Conservation (phyloP, 768 basidiomycete genomes). For the Mrakia hoshinonis region DNA sequence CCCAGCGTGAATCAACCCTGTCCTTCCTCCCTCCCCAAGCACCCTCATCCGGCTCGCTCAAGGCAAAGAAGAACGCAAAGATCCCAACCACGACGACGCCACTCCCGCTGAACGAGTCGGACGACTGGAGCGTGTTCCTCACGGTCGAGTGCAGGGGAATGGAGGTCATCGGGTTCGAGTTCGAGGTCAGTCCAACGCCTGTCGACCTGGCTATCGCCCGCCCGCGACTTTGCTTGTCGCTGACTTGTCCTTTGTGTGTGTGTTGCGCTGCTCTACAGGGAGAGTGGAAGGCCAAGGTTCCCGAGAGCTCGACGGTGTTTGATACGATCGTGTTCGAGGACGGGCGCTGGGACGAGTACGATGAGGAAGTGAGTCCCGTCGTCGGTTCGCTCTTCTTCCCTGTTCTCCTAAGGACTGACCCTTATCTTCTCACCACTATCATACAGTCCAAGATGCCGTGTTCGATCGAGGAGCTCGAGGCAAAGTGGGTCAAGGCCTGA, state of each 20-base stretch:
- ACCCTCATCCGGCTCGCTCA: slow-evolving; percentile 19
- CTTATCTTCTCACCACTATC: background rate
- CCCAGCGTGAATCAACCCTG: slow-evolving; percentile 26
- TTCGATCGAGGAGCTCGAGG: slow-evolving; percentile 27
- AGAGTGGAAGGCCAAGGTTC: slow-evolving; percentile 22
- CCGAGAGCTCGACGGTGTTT: slow-evolving; percentile 21
- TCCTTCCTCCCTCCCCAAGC: slow-evolving; percentile 24
- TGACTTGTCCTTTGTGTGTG: background rate
- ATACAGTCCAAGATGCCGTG: slow-evolving; percentile 22
- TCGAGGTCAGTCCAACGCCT: slow-evolving; percentile 7
- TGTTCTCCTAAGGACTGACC: background rate
- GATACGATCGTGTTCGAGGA: slow-evolving; percentile 26
- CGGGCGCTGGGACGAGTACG: slow-evolving; percentile 30
- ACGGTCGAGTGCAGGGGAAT: slow-evolving; percentile 27
- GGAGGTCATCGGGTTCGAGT: slow-evolving; percentile 28
- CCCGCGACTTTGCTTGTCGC: background rate
- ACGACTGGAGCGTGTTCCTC: slow-evolving; percentile 26
- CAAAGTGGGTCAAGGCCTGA: slow-evolving; percentile 28
- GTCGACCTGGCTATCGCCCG: background rate
- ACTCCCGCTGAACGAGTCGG: slow-evolving; percentile 21
- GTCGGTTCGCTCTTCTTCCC: background rate
- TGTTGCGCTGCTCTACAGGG: background rate
- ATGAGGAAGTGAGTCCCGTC: slow-evolving; percentile 21
- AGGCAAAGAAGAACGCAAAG: slow-evolving; percentile 25
- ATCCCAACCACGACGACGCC: slow-evolving; percentile 17